These are phyloP conservation scores for Pyrenophora graminea DNA, from an alignment of 2,329 filamentous ascomycete species.

Conservation along the genomic window DNA sequence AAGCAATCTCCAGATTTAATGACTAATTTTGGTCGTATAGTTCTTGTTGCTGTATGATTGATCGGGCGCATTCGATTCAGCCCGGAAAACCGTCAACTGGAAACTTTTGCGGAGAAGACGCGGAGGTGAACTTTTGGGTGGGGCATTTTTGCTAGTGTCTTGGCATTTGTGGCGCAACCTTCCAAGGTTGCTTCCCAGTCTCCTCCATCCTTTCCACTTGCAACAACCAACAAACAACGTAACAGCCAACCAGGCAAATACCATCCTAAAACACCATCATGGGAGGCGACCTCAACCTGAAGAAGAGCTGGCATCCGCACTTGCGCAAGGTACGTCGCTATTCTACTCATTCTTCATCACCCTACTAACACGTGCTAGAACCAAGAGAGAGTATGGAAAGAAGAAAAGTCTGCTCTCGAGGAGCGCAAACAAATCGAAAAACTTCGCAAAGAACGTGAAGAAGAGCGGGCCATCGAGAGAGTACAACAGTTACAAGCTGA, in stretches of 20 bases:
- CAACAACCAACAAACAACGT: constrained; percentile 17
- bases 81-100: constrained; percentile 8
- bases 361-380: constrained; percentile 55
- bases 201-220: constrained; percentile 3
- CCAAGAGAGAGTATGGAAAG: constrained; percentile 85
- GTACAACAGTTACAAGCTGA: constrained; percentile 78
- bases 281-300: constrained; percentile 94
- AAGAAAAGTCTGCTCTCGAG: constrained; percentile 88
- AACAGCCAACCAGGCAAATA: constrained; percentile 41
- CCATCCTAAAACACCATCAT: constrained; percentile 52
- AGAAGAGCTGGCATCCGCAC: constrained; percentile 85
- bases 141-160: constrained; percentile 10
- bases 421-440: constrained; percentile 94
- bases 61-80: neutral
- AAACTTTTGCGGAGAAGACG: constrained; percentile 34
- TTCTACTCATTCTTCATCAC: no score
- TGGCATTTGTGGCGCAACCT: constrained; percentile 15
- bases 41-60: neutral
- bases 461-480: constrained; percentile 91
- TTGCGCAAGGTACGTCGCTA: constrained; percentile 62
- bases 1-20: neutral
- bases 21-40: neutral
- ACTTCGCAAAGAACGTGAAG: constrained; percentile 87
- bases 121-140: constrained; percentile 32
- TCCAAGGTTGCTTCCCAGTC: constrained; percentile 2